Conservation (phyloP, 331 rosid species). For the Rhamnella rubrinervis region DNA sequence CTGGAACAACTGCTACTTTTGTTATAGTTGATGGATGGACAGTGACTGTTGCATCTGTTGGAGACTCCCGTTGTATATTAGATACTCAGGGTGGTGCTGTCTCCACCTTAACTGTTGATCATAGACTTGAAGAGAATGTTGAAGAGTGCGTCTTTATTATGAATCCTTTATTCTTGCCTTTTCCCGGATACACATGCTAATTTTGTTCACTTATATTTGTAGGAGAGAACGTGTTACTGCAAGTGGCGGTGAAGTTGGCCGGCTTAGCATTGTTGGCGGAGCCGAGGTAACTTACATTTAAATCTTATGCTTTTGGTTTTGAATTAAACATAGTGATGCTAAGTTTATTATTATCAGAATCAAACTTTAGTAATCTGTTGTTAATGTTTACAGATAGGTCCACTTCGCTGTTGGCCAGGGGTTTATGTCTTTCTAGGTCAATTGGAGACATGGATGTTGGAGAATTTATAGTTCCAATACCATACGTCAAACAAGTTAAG, state of each 20-base stretch:
- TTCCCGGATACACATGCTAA: conserved; percentile 14
- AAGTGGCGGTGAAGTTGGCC: conserved; percentile 97
- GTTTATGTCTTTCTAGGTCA: conserved; percentile 94
- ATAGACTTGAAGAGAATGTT: conserved; percentile 86
- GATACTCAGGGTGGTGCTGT: conserved; percentile 91
- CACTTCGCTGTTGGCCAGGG: conserved; percentile 99
- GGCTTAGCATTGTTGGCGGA: conserved; percentile 90
- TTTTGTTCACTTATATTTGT: conserved; percentile 21
- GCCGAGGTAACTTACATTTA: conserved; percentile 62
- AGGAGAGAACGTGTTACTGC: conserved; percentile 95
- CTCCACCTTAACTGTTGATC: conserved; percentile 85
- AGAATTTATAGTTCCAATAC: conserved; percentile 90
- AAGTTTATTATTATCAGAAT: neutral
- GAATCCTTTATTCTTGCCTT: conserved; percentile 12
- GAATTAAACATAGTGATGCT: neutral
- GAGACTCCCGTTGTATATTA: conserved; percentile 93
- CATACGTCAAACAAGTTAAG: conserved; percentile 95
- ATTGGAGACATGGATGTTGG: conserved; percentile 99
- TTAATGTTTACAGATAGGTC: conserved; percentile 73
- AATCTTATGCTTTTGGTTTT: neutral
- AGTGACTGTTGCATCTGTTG: conserved; percentile 96
- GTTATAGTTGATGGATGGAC: conserved; percentile 97
- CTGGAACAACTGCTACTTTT: conserved; percentile 95
- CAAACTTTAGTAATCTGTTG: conserved; percentile 17
- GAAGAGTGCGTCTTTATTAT: conserved; percentile 67